A percentile compares a stretch with the other conserved stretches of the same genome.
Evolutionary conservation across 2,329 filamentous ascomycete species (phyloP).

Genomic region (Colletotrichum trifolii): DNA sequence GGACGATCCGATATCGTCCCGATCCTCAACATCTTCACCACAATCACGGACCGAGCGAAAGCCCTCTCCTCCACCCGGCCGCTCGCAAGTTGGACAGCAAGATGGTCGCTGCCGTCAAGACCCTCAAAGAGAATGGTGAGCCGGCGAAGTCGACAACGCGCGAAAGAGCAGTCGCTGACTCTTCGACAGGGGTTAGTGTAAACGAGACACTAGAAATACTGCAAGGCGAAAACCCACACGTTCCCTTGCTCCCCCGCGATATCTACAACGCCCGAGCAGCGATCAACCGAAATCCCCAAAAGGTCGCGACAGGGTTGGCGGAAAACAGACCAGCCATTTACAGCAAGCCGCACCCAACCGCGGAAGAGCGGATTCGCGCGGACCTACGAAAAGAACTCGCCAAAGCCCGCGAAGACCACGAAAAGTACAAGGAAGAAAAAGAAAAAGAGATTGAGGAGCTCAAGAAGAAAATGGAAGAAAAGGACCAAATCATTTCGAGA

Average conservation of each 20-base stretch:
- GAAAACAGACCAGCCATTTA: slow-evolving; percentile 73
- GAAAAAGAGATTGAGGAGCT: slow-evolving; percentile 69
- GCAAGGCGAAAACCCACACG: slow-evolving; percentile 71
- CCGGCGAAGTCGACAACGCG: slow-evolving; percentile 34
- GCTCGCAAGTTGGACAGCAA: slow-evolving; percentile 74
- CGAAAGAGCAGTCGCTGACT: slow-evolving; percentile 43
- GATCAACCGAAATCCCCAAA: slow-evolving; percentile 73
- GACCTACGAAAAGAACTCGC: slow-evolving; percentile 71
- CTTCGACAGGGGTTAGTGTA: slow-evolving; percentile 67
- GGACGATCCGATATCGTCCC: slow-evolving; percentile 73
- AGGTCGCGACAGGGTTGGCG: slow-evolving; percentile 68
- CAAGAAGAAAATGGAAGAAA: slow-evolving; percentile 70
- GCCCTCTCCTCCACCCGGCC: slow-evolving; percentile 73
- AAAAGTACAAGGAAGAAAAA: slow-evolving; percentile 65
- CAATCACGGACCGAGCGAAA: slow-evolving; percentile 75
- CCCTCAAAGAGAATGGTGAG: slow-evolving; percentile 73
- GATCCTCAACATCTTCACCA: slow-evolving; percentile 68
- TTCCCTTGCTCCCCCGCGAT: slow-evolving; percentile 71
- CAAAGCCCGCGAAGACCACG: slow-evolving; percentile 66
- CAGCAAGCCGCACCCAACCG: slow-evolving; percentile 71
- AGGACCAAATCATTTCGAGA: slow-evolving; percentile 70
- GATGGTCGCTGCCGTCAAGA: slow-evolving; percentile 75
- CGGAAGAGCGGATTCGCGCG: slow-evolving; percentile 72
- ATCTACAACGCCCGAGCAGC: slow-evolving; percentile 76
- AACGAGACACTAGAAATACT: slow-evolving; percentile 74